Evolutionary conservation across 192 early-diverging fungal species (phyloP).

Genomic region (Chytriomyces confervae): DNA sequence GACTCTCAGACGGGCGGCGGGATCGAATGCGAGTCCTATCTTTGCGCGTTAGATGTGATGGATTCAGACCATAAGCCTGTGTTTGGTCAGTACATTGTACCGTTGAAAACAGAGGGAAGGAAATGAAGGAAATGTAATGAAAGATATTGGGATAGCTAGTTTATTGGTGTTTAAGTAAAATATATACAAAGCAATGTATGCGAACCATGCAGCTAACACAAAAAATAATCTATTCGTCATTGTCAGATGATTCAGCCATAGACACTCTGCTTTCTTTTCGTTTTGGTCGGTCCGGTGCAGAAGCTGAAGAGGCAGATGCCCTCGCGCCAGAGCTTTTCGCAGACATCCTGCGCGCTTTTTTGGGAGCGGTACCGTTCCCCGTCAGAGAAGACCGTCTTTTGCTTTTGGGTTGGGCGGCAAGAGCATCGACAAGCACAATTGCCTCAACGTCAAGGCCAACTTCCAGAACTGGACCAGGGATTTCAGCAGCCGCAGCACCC

Average conservation of each 20-base stretch:
- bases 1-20: neutral
- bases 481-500: constrained; percentile 9
- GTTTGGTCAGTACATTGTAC: constrained; percentile 8
- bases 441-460: constrained; percentile 24
- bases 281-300: constrained; percentile 15
- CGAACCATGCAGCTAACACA: too few relatives aligned
- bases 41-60: constrained; percentile 2
- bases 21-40: constrained; percentile 6
- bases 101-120: neutral
- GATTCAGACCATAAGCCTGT: constrained; percentile 42
- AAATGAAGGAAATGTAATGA: neutral
- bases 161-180: too few relatives aligned
- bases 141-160: too few relatives aligned
- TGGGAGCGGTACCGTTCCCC: neutral
- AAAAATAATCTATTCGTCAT: constrained; percentile 11
- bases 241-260: constrained; percentile 36
- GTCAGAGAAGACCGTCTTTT: neutral
- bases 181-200: too few relatives aligned
- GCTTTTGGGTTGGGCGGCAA: too few relatives aligned
- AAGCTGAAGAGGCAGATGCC: neutral
- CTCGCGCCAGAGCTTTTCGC: neutral
- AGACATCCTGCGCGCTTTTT: constrained; percentile 24
- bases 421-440: neutral
- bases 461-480: constrained; percentile 8
- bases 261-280: constrained; percentile 23